A percentile compares a stretch with the other conserved stretches of the same genome.
These are phyloP conservation scores for Stachybotrys elegans DNA, from an alignment of 2,329 filamentous ascomycete genomes.

Conservation along the genomic window DNA sequence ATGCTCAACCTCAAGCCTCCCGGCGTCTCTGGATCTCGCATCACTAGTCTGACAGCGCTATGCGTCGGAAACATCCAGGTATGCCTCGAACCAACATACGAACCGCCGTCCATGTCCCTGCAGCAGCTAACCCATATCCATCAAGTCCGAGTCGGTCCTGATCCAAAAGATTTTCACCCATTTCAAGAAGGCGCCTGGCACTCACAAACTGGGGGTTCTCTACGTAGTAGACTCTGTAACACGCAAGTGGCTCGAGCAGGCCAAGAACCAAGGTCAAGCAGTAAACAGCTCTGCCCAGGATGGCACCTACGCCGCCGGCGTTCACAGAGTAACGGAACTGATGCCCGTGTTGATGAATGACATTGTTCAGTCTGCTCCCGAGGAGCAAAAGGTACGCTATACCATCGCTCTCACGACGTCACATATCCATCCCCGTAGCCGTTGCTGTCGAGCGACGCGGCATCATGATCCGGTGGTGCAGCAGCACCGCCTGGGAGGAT, in stretches of 20 bases:
- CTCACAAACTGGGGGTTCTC: conserved; percentile 96
- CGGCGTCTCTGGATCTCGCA: conserved; percentile 89
- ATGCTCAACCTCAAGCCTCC: conserved; percentile 90
- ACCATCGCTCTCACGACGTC: no score
- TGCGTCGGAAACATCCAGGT: conserved; percentile 91
- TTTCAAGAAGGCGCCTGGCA: conserved; percentile 89
- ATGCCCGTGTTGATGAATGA: conserved; percentile 94
- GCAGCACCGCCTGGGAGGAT: background rate
- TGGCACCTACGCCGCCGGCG: conserved; percentile 90
- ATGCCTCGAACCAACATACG: no score
- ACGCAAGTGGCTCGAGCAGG: conserved; percentile 96
- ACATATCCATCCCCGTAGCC: no score
- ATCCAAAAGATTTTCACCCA: conserved; percentile 96
- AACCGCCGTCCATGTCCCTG: conserved; percentile 1
- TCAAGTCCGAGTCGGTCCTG: conserved; percentile 87
- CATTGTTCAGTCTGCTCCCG: conserved; percentile 79
- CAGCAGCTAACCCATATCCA: conserved; percentile 16
- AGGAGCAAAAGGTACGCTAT: conserved; percentile 92
- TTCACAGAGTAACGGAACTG: conserved; percentile 93
- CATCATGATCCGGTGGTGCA: no score
- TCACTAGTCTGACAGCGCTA: conserved; percentile 77
- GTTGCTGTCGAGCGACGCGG: no score
- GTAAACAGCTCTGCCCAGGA: conserved; percentile 77
- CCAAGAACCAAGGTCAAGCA: conserved; percentile 77
- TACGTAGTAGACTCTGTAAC: conserved; percentile 99